phyloP scores from a whole-genome alignment of 352 stramenopile species.

The Pythium brachiatum region DNA sequence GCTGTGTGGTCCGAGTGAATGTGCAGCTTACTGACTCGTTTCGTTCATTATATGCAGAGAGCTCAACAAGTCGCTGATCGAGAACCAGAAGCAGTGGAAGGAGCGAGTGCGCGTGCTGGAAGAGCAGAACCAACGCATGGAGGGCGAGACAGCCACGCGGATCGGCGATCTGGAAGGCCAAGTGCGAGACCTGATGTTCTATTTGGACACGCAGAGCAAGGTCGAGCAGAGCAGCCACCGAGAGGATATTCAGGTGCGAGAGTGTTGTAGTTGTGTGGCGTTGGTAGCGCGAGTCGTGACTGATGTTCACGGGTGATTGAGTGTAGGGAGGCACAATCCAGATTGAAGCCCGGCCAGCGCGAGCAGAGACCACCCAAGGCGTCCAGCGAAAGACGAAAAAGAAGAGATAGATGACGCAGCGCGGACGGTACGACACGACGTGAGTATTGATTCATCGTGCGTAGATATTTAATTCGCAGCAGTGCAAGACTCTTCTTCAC shows the following conservation, averaged over 20 bases:
- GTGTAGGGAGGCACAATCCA: conserved; percentile 64
- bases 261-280: neutral
- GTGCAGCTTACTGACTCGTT: neutral
- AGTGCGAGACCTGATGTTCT: conserved; percentile 88
- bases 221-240: conserved; percentile 75
- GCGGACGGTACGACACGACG: neutral
- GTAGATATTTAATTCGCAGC: conserved; percentile 5
- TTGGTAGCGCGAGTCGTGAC: neutral
- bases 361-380: conserved; percentile 5
- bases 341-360: conserved; percentile 41
- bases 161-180: conserved; percentile 81
- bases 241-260: conserved; percentile 73
- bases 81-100: conserved; percentile 89
- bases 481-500: neutral
- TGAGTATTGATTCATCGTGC: neutral
- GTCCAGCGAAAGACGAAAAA: conserved; percentile 18
- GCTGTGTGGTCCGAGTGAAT: too few species aligned
- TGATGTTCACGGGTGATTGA: too few species aligned
- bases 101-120: conserved; percentile 68
- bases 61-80: conserved; percentile 84
- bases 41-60: conserved; percentile 38
- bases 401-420: conserved; percentile 14
- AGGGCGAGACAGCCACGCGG: conserved; percentile 57
- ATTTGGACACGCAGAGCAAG: conserved; percentile 86
- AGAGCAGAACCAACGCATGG: conserved; percentile 56